A percentile compares a stretch with the other conserved stretches of the same genome.
phyloP scores from a whole-genome alignment of 164 flowering plant genomes.

The Hamamelis virginiana region DNA sequence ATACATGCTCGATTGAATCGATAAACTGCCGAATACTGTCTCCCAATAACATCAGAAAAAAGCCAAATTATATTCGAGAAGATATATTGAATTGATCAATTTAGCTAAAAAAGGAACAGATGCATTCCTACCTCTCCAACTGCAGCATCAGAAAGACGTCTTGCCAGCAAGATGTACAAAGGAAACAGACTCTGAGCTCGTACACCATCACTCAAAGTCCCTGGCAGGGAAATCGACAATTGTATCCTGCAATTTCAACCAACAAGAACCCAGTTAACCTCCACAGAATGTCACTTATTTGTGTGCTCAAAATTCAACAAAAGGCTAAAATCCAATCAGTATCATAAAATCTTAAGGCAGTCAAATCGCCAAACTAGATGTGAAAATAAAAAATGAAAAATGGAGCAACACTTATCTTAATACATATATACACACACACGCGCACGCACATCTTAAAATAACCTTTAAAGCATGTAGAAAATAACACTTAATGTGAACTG shows the following conservation, averaged over 20 bases:
- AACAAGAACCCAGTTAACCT: neutral
- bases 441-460: neutral
- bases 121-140: slow-evolving; percentile 49
- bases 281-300: neutral
- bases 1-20: slow-evolving; percentile 44
- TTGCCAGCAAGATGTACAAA: slow-evolving; percentile 60
- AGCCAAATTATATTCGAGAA: neutral
- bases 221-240: slow-evolving; percentile 59
- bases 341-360: neutral
- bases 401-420: neutral
- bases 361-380: neutral
- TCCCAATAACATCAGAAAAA: slow-evolving; percentile 8
- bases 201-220: slow-evolving; percentile 36
- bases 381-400: neutral
- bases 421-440: neutral
- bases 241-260: slow-evolving; percentile 55
- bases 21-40: slow-evolving; percentile 37
- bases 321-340: neutral
- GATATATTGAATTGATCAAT: neutral
- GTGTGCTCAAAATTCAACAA: neutral
- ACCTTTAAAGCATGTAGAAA: neutral
- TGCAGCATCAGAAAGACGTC: slow-evolving; percentile 41
- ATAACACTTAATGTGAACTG: neutral
- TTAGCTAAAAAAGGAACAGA: neutral
- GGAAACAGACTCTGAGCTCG: slow-evolving; percentile 56